Percentiles rank a stretch among this genome's conserved stretches.
These are phyloP conservation scores for Hypoxylon sp. DNA, from an alignment of 2,329 filamentous ascomycete genomes.

Conservation along the genomic window DNA sequence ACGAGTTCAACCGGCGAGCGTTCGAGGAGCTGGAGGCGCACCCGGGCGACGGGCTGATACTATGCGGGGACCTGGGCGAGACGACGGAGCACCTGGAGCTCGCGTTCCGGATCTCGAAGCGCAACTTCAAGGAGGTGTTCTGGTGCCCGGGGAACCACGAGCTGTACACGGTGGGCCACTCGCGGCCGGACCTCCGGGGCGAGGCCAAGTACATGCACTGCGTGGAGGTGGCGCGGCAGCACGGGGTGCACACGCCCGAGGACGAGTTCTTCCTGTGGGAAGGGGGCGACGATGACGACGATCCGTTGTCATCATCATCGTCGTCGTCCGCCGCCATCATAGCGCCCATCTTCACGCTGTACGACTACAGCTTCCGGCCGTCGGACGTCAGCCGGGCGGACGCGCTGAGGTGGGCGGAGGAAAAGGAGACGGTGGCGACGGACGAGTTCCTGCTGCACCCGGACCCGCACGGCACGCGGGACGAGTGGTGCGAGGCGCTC, in stretches of 20 bases:
- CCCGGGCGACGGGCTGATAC: constrained; percentile 49
- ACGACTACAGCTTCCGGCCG: constrained; percentile 67
- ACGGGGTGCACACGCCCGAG: constrained; percentile 63
- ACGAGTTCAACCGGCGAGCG: constrained; percentile 46
- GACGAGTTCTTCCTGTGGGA: constrained; percentile 64
- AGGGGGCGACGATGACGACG: constrained; percentile 56
- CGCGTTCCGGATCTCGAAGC: constrained; percentile 46
- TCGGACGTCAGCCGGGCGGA: constrained; percentile 56
- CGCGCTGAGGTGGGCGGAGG: constrained; percentile 52
- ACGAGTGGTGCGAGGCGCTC: constrained; percentile 48
- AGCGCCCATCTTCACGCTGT: constrained; percentile 65
- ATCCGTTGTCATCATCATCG: too few relatives aligned
- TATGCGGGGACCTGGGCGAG: constrained; percentile 51
- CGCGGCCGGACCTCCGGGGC: constrained; percentile 50
- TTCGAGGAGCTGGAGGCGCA: constrained; percentile 45
- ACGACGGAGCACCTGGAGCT: constrained; percentile 47
- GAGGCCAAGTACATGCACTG: constrained; percentile 64
- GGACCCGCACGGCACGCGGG: constrained; percentile 46
- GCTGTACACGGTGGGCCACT: constrained; percentile 59
- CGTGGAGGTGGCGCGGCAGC: constrained; percentile 59
- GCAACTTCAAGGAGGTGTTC: constrained; percentile 53
- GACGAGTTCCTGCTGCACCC: constrained; percentile 51
- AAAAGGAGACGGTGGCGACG: constrained; percentile 48
- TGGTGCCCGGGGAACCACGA: constrained; percentile 68
- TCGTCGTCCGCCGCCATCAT: constrained; percentile 60